These are phyloP conservation scores for Aspergillus cejpii DNA, from an alignment of 2,329 filamentous ascomycete species.

Conservation along the genomic window DNA sequence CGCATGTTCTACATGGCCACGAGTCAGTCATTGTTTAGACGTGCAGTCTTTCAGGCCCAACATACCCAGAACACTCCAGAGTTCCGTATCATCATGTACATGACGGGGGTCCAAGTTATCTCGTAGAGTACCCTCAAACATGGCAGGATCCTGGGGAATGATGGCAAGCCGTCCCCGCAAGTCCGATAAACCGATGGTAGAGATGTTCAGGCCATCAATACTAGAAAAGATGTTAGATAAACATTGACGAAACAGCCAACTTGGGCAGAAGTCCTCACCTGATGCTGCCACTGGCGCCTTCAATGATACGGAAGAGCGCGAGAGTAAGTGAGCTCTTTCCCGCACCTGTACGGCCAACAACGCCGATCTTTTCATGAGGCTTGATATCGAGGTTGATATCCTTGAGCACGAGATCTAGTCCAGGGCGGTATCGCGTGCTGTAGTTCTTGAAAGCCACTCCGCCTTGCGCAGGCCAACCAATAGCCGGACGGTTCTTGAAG, in stretches of 20 bases:
- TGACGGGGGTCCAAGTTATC: conserved; percentile 95
- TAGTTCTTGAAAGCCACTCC: conserved; percentile 88
- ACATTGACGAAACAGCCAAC: conserved; percentile 1
- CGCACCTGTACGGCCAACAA: conserved; percentile 90
- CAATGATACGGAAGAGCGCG: conserved; percentile 91
- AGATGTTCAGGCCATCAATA: conserved; percentile 86
- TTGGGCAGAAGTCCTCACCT: conserved; percentile 29
- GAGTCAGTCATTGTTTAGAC: conserved; percentile 32
- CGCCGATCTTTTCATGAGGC: conserved; percentile 94
- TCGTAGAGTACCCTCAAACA: conserved; percentile 87
- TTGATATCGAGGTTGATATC: conserved; percentile 89
- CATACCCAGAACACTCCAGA: conserved; percentile 91
- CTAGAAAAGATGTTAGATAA: conserved; percentile 36
- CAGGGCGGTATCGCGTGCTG: conserved; percentile 85
- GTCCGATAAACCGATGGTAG: conserved; percentile 81
- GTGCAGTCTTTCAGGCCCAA: conserved; percentile 21
- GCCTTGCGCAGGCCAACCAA: conserved; percentile 85
- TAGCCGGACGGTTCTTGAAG: conserved; percentile 74
- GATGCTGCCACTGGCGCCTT: conserved; percentile 73
- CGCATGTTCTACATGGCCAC: conserved; percentile 64
- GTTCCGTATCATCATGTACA: conserved; percentile 90
- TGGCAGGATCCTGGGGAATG: conserved; percentile 92
- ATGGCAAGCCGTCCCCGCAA: conserved; percentile 85
- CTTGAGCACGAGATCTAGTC: conserved; percentile 85
- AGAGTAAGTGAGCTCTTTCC: conserved; percentile 93